Conservation (phyloP, 2,329 filamentous ascomycete genomes). For the Apiospora malaysiana region DNA sequence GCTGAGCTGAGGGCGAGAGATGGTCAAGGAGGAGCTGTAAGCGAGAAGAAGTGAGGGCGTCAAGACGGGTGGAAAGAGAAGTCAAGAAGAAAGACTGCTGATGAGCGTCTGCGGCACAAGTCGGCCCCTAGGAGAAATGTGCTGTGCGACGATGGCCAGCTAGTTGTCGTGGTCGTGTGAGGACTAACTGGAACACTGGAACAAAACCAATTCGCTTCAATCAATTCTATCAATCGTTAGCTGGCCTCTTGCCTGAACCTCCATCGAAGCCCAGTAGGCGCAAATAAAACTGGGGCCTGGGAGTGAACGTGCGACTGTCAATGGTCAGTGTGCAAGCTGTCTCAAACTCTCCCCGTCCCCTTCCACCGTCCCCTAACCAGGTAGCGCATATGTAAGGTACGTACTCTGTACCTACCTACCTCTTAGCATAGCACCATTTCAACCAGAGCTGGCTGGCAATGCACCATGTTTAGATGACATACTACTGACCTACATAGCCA, state of each 20-base stretch:
- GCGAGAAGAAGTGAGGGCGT: background rate
- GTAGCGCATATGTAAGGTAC: background rate
- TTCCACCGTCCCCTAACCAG: background rate
- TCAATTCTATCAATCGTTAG: conserved; percentile 19
- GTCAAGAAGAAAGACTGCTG: conserved; percentile 1
- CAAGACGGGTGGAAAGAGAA: background rate
- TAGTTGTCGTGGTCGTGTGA: conserved; percentile 15
- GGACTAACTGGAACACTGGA: background rate
- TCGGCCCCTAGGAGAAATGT: conserved; percentile 10
- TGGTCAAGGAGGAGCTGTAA: background rate
- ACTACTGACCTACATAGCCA: too few relatives aligned
- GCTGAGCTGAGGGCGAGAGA: conserved; percentile 22
- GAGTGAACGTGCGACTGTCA: conserved; percentile 12
- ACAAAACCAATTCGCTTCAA: conserved; percentile 7
- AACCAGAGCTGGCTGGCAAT: too few relatives aligned
- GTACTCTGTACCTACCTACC: too few relatives aligned
- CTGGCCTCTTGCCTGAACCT: conserved; percentile 20
- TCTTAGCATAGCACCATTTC: too few relatives aligned
- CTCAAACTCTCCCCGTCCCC: background rate
- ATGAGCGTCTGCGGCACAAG: conserved; percentile 14
- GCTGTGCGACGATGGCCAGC: conserved; percentile 20
- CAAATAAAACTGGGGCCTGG: conserved; percentile 15
- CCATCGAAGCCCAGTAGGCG: background rate
- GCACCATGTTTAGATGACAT: too few relatives aligned
- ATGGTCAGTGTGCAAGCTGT: background rate